Base-by-base conservation (phyloP, 2,329 filamentous ascomycete genomes). In the Sarocladium strictum region DNA sequence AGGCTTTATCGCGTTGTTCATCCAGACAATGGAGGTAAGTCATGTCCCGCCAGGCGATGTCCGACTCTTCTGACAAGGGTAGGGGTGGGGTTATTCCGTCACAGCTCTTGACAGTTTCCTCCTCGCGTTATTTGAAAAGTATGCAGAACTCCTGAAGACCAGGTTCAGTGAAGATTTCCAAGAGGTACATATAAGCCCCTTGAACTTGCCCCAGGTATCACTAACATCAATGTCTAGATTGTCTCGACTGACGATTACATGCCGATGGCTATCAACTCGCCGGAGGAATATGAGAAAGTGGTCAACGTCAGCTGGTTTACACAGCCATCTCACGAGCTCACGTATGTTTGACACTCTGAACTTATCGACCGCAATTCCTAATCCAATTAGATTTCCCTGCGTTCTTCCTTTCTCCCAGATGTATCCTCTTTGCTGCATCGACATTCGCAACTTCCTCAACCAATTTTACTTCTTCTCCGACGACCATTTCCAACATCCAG, bases 321-420 rank as follows among this genome's bases (percentile, higher is more conserved):
- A 1, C 92, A 92, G 62, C 74, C 85, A 17, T 73, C 81, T 27
- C 84, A 92, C 57, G 84, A 94, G 61, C 80, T 96, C 63, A 85
- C 79, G 81, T 92, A 51, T 23, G 78, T 60, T 81, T 75, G 12
- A 2, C 9, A 4, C 12, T 6, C 32, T 23, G 21, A 23, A 2
- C 35, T 26, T 2, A 10, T 26, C 23, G 53, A 38, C 21, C 38
- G 40, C 14, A 17, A 24, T 33, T 29, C 58, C 59, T 24, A 64
- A 45, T 2, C 21, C 35, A 19, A 41, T 7, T 58, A 92, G 89
- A 12, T 96, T 96, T 67, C 95, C 94, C 4, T 95, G 88, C 62
- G 90, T 97, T n/a, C 76, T 99, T 1, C 95, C 94, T 1, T 99
- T 99, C 69, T 97, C 92, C 12, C 92, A 97, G 64, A 99, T 99